Evolutionary conservation across 2,329 filamentous ascomycete genomes (phyloP), one percentile per base, ranked within the genome.

Genomic region (Monosporascus sp.): DNA sequence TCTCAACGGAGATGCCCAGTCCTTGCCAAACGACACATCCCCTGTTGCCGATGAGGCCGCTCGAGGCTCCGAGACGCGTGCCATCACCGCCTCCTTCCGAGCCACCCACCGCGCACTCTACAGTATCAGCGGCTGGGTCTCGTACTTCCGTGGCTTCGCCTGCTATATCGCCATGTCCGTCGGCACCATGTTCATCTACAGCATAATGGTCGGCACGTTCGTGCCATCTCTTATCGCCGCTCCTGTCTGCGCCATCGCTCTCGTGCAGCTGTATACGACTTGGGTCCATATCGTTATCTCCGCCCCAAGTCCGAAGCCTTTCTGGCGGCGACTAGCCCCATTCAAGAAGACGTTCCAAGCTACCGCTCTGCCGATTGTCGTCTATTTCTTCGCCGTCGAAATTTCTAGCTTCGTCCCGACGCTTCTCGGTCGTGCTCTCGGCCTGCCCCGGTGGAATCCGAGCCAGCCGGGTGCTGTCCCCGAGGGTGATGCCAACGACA

Each of bases 251-350:
- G 77, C 81, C 49, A 69, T 93, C 22, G 69, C 80, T 20, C 74
- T 89, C 34, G 81, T 86, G 38, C 87, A 87, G 63, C 70, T 93
- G 54, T 81, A 83, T 67, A 81, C 92, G 60, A 80, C 83, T 50
- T 96, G 91, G 90, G 89, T 91, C 3, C 90, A 96, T 69, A 85
- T 89, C 63, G 83, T 96, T 67, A 91, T 97, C 65, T 85, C 89
- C 2, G 77, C 83, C 50, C 83, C 84, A 5, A 85, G 81, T 52
- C 65, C 75, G 47, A 80, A 81, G 67, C 74, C 73, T 60, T 90
- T 86, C 76, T 88, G 80, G 72, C 74, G 79, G 63, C 87, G 90
- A 53, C 79, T 96, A 49, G 85, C 88, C 17, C 72, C 83, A 46
- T 82, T 84, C 68, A 76, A 77, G 60, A 77, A 76, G 65, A 77